Evolutionary conservation across 1,284 basidiomycete species (phyloP), one percentile per base, ranked within the genome.

Genomic region (Pseudozyma sp.): DNA sequence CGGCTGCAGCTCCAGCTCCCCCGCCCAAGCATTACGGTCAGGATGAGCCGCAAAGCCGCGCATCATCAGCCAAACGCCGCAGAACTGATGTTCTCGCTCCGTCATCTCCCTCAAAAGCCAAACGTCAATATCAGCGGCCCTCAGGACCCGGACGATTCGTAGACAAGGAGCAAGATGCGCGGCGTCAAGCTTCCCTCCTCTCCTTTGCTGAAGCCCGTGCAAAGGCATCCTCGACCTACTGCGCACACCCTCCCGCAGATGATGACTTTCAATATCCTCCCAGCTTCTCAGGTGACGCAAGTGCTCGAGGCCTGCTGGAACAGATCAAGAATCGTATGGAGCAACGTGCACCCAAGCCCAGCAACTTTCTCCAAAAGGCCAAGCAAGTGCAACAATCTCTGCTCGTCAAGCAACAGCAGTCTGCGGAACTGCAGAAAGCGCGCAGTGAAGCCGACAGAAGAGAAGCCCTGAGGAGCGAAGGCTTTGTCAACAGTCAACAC

Each of bases 351-450:
- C 44, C 61, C 14, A 57, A 63, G 34, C 35, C 55, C 0, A 67
- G 63, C 43, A 63, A 48, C 31, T 73, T 73, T 9, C 39, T 73
- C 30, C 63, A 66, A 13, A 68, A 55, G 30, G 70, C 70, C 0
- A 68, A 73, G 16, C 53, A 68, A 51, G 70, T 68, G 7, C 70
- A 73, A 44, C 64, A 73, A 57, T 63, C 65, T 10, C 35, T 73
- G 33, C 43, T 68, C 11, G 65, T 68, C n/a, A 68, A 68, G 47
- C 70, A 73, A 17, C 53, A 54, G 31, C 52, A 43, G 10, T 34
- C 42, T n/a, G 53, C 48, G 6, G 48, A 67, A 4, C 31, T 53
- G 14, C 55, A 68, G 13, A 63, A 52, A 24, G 31, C 46, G 2
- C 37, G 58, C 34, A 45, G 56, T 5, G 52, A 72, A 34, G 64